Evolutionary conservation across 129 eudicot genomes (phyloP).

Genomic region (Ambrosia trifida): DNA sequence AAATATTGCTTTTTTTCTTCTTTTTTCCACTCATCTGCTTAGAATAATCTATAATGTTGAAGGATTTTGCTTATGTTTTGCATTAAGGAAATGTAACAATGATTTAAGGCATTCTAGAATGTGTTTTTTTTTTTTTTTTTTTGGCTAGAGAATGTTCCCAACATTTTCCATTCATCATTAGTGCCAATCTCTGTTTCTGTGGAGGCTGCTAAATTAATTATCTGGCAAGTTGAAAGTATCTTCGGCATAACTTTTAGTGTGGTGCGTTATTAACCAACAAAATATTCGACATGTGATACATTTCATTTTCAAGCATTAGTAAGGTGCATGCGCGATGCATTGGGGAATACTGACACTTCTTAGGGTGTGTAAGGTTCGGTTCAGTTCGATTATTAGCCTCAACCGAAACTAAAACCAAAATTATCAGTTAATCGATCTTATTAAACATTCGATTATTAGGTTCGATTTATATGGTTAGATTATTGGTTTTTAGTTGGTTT

Average conservation of each 20-base stretch:
- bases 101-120: slow-evolving; percentile 8
- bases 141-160: slow-evolving; percentile 31
- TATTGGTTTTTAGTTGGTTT: no score
- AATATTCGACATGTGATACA: not conserved
- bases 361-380: no score
- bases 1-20: slow-evolving; percentile 24
- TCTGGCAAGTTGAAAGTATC: slow-evolving; percentile 8
- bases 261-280: slow-evolving; percentile 17
- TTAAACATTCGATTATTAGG: no score
- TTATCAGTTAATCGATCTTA: no score
- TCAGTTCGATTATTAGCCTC: no score
- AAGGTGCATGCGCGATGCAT: no score
- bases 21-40: slow-evolving; percentile 23
- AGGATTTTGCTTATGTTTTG: slow-evolving; percentile 19
- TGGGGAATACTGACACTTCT: no score
- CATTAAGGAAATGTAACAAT: slow-evolving; percentile 18
- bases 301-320: no score
- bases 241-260: slow-evolving; percentile 26
- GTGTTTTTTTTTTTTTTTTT: no score
- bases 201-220: slow-evolving; percentile 34
- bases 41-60: slow-evolving; percentile 27
- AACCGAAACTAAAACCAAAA: no score
- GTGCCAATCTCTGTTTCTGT: slow-evolving; percentile 34
- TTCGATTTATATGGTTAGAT: no score
- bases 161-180: slow-evolving; percentile 34